phyloP scores from a whole-genome alignment of 2,329 filamentous ascomycete species.

The Pyrenochaeta sp. region DNA sequence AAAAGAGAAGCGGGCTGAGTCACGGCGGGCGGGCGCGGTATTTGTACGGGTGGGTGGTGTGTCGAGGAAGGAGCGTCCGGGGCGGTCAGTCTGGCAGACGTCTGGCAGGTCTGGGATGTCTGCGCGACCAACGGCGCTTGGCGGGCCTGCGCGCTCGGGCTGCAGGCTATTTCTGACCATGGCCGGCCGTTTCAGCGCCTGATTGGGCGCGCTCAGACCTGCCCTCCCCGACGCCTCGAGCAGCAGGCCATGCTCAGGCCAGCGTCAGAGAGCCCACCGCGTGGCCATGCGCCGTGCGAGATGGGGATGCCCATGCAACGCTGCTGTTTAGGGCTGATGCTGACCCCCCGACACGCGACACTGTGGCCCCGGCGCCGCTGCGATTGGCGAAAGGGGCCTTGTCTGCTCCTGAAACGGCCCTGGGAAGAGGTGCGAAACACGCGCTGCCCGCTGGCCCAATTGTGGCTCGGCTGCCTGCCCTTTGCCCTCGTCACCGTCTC shows the following conservation, averaged over 20 bases:
- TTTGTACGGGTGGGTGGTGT: constrained; percentile 28
- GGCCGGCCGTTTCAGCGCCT: constrained; percentile 11
- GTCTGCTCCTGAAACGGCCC: constrained; percentile 26
- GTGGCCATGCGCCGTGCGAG: background rate
- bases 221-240: background rate
- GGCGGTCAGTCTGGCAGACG: constrained; percentile 1
- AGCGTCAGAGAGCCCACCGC: constrained; percentile 1
- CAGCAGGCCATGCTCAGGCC: constrained; percentile 6
- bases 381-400: constrained; percentile 26
- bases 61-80: constrained; percentile 15
- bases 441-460: constrained; percentile 21
- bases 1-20: constrained; percentile 19
- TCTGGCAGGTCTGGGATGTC: constrained; percentile 12
- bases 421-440: constrained; percentile 33
- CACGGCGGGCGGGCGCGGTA: constrained; percentile 22
- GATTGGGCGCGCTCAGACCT: background rate
- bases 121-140: constrained; percentile 13
- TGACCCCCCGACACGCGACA: constrained; percentile 24
- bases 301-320: constrained; percentile 12
- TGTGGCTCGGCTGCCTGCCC: constrained; percentile 3
- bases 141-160: constrained; percentile 3
- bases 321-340: constrained; percentile 24
- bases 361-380: constrained; percentile 14
- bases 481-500: too few relatives aligned
- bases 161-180: constrained; percentile 16